phyloP scores from a whole-genome alignment of 371 early-diverging fungal species.

The Synchytrium microbalum region DNA sequence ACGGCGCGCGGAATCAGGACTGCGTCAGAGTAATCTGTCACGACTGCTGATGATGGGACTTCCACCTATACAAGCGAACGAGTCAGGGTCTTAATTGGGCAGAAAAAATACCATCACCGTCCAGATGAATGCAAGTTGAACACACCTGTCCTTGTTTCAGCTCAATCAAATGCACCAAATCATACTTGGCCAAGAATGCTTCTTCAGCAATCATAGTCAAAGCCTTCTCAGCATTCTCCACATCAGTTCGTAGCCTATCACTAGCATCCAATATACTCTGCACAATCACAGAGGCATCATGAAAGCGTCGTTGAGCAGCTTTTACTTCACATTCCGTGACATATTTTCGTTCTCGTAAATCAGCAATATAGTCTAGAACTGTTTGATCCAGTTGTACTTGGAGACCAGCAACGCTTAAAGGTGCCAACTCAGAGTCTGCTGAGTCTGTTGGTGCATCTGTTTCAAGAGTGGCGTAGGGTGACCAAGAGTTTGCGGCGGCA shows the following conservation, averaged over 20 bases:
- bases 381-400: conserved; percentile 35
- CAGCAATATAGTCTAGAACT: conserved; percentile 31
- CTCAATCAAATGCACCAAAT: conserved; percentile 35
- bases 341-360: conserved; percentile 36
- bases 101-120: too few relatives aligned
- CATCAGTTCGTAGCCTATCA: conserved; percentile 33
- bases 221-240: conserved; percentile 25
- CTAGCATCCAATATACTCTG: conserved; percentile 29
- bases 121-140: background rate
- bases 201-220: conserved; percentile 34
- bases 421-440: background rate
- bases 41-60: conserved; percentile 45
- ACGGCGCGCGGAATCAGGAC: conserved; percentile 37
- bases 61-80: conserved; percentile 32
- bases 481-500: too few relatives aligned
- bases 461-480: background rate
- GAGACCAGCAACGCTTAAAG: conserved; percentile 24
- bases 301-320: conserved; percentile 5
- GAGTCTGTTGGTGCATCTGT: background rate
- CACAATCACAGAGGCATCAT: conserved; percentile 30
- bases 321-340: conserved; percentile 30
- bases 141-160: conserved; percentile 50
- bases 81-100: conserved; percentile 5
- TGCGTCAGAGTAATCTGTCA: conserved; percentile 48
- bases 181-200: conserved; percentile 33